phyloP scores from a whole-genome alignment of 163 green algal genomes.

The Chlorella variabilis region DNA sequence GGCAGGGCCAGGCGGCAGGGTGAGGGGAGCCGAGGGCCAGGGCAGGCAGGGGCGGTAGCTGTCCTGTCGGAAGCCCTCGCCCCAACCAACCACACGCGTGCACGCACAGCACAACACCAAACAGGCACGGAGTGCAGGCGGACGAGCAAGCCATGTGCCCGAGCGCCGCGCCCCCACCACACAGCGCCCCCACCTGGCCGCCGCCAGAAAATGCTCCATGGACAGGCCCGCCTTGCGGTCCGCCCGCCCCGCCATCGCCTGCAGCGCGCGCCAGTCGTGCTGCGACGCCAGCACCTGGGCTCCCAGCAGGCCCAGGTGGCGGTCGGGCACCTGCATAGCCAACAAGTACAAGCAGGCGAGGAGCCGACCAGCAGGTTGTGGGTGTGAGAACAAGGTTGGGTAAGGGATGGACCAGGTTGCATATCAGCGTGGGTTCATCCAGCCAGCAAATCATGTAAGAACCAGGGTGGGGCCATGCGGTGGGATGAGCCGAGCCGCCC shows the following conservation, averaged over 20 bases:
- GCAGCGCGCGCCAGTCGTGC: conserved; percentile 47
- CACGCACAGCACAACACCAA: no score
- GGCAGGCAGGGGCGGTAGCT: no score
- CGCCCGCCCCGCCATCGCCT: conserved; percentile 31
- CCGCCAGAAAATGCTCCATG: conserved; percentile 46
- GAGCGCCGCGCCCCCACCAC: no score
- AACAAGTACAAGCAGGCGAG: not conserved
- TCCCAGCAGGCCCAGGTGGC: conserved; percentile 38
- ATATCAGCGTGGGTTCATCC: no score
- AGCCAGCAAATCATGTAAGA: no score
- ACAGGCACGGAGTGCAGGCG: not conserved
- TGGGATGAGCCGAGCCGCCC: no score
- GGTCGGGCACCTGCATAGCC: conserved; percentile 37
- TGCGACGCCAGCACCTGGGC: conserved; percentile 14
- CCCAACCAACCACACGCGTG: no score
- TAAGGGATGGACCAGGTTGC: no score
- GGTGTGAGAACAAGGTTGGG: no score
- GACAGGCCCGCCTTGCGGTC: conserved; percentile 24
- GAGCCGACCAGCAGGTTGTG: no score
- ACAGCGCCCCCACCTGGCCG: conserved; percentile 18
- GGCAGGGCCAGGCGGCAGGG: not conserved
- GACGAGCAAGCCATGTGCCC: not conserved
- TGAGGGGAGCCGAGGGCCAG: not conserved
- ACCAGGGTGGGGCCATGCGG: no score
- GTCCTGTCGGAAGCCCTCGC: no score